Evolutionary conservation across 202 grass and related monocot genomes (phyloP).

Genomic region (Elaeis oleifera): DNA sequence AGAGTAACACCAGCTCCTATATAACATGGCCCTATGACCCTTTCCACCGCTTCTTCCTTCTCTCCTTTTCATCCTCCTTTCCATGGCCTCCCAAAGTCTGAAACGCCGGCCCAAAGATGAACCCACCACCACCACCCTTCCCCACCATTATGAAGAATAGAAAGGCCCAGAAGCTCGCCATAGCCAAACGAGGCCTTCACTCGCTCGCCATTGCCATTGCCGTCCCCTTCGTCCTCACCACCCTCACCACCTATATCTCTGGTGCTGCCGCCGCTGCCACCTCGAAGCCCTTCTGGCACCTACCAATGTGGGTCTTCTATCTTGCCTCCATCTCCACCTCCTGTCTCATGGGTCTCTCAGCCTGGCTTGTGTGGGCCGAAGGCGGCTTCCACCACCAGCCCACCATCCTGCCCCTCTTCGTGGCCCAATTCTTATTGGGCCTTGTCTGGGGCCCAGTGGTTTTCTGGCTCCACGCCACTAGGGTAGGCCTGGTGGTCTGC

Average conservation of each 20-base stretch:
- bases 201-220: conserved; percentile 45
- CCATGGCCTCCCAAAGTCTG: conserved; percentile 34
- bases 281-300: neutral
- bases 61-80: neutral
- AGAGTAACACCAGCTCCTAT: conserved; percentile 15
- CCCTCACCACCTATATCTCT: conserved; percentile 16
- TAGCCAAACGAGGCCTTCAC: conserved; percentile 29
- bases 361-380: conserved; percentile 81
- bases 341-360: conserved; percentile 44
- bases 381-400: conserved; percentile 53
- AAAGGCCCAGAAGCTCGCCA: conserved; percentile 12
- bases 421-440: conserved; percentile 22
- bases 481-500: conserved; percentile 31
- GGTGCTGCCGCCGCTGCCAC: neutral
- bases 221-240: conserved; percentile 27
- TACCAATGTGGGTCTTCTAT: conserved; percentile 8
- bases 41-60: neutral
- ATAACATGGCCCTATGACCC: neutral
- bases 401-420: conserved; percentile 32
- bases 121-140: neutral
- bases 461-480: conserved; percentile 9
- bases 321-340: conserved; percentile 32
- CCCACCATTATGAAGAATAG: neutral
- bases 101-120: conserved; percentile 25
- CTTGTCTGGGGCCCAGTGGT: conserved; percentile 44